Base-by-base conservation (phyloP, 208 protist genomes). In the Trypanosoma melophagium region DNA sequence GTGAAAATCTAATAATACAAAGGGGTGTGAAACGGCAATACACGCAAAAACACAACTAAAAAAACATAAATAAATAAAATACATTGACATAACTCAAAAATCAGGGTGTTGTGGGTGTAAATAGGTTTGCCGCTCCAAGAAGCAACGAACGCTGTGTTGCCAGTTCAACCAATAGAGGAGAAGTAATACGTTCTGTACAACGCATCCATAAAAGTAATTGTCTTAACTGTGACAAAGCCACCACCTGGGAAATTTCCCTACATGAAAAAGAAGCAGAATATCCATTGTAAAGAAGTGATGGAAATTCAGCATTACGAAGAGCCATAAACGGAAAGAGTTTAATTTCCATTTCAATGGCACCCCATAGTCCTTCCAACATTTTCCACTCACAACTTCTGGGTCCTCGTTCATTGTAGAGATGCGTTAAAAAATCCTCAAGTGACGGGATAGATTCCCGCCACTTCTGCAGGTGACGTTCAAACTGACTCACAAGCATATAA, bases 271-370 rank as follows among this genome's bases (percentile, higher is more conserved):
- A 57, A 31, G 38, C 16, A n/a, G 38, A 17, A 7, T 40, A 12
- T 14, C 47, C 61, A 56, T 60, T 9, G 7, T 24, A 9, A 57
- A 76, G 19, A 7, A 70, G 54, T 35, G 62, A 24, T 22, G 57
- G 49, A 22, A 71, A 31, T 7, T 54, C 51, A 17, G 24, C 63
- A 10, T 60, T 60, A 17, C 17, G 17, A 24, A 63, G 63, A 21
- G 63, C 74, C 17, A 67, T 49, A 47, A 69, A 68, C 22, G 71
- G 69, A 31, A 64, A 22, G 7, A 63, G 9, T 25, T 75, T 69
- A 7, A 71, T 41, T 49, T 80, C 66, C 24, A 63, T 35, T 35
- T 56, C 50, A 14, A 69, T 54, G 14, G 74, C 69, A 22, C 68
- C 56, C 40, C 57, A 60, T 5, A 72, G 7, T 25, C 51, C 58